These are phyloP conservation scores for Ostreobium quekettii DNA, from an alignment of 139 green algal species.

Conservation along the genomic window DNA sequence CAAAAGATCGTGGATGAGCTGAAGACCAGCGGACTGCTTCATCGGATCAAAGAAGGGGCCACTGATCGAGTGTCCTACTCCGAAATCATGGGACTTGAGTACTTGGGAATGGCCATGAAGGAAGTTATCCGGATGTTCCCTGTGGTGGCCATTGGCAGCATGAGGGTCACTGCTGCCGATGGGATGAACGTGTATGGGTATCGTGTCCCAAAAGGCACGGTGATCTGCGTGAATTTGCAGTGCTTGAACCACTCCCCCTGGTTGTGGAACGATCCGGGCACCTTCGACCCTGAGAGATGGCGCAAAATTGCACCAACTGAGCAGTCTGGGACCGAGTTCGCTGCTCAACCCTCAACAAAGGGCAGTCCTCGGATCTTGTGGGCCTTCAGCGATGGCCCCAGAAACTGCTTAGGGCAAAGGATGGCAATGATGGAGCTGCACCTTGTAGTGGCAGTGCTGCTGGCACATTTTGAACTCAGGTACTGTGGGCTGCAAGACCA, in stretches of 20 bases:
- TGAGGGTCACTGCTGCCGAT: too few relatives aligned
- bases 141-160: not conserved
- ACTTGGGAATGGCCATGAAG: slow-evolving; percentile 1
- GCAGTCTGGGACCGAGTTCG: too few relatives aligned
- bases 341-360: not conserved
- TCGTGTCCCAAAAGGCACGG: slow-evolving; percentile 6
- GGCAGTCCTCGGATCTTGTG: not conserved
- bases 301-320: too few relatives aligned
- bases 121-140: slow-evolving; percentile 5
- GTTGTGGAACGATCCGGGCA: not conserved
- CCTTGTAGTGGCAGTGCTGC: not conserved
- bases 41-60: not conserved
- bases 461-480: too few relatives aligned
- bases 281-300: slow-evolving; percentile 17
- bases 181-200: too few relatives aligned
- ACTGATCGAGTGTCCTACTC: not conserved
- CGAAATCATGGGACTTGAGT: not conserved
- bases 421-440: not conserved
- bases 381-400: not conserved
- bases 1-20: slow-evolving; percentile 12
- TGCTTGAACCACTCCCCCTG: not conserved
- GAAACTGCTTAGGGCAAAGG: slow-evolving; percentile 11
- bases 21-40: not conserved
- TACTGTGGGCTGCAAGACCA: too few relatives aligned
- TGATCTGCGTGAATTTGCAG: not conserved